Evolutionary conservation across 2,329 filamentous ascomycete species (phyloP), one percentile per base, ranked within the genome.

Genomic region (Aureobasidium subglaciale): DNA sequence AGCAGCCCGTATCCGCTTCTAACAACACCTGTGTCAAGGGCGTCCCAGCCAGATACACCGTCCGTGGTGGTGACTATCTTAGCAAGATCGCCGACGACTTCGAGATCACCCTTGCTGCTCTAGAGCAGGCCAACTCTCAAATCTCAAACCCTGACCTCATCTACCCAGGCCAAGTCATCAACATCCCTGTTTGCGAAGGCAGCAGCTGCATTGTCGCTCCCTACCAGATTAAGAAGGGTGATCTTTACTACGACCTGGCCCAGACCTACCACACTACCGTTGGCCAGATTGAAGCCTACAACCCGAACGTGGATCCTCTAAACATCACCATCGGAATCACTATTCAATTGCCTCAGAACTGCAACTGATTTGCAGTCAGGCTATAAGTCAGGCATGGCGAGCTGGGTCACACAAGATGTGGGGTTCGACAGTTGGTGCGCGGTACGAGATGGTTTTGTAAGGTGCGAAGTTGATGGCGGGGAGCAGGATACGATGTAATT

Each of bases 201-300:
- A 63, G 58, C 24, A 35, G 43, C 41, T 65, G 63, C 55, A 43
- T 42, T 10, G 58, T 65, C 27, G 58, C 58, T 5, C 59, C 60
- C 5, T 65, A 64, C 56, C 54, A 10, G n/a, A 64, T 66, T 41
- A 27, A 56, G 22, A 18, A 43, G 11, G 63, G 63, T 5, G 64
- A 66, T 40, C 15, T 62, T 10, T 66, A 62, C 43, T 52, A 60
- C 25, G 59, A 64, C 13, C 45, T 66, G 25, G 63, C 63, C 1
- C 38, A 25, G 7, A 56, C 42, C 3, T 62, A 62, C 46, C 9
- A 41, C 15, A 62, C 60, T 9, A 60, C 56, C 8, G 38, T 61
- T 41, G 64, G 64, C 1, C 62, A 64, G 56, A 63, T 66, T 45
- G 35, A 59, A 57, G 61, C 60, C 3, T 46, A 63, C 3, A 65